A percentile compares a stretch with the other conserved stretches of the same genome.
phyloP scores from a whole-genome alignment of 2,329 filamentous ascomycete species.

The Apiospora marii region DNA sequence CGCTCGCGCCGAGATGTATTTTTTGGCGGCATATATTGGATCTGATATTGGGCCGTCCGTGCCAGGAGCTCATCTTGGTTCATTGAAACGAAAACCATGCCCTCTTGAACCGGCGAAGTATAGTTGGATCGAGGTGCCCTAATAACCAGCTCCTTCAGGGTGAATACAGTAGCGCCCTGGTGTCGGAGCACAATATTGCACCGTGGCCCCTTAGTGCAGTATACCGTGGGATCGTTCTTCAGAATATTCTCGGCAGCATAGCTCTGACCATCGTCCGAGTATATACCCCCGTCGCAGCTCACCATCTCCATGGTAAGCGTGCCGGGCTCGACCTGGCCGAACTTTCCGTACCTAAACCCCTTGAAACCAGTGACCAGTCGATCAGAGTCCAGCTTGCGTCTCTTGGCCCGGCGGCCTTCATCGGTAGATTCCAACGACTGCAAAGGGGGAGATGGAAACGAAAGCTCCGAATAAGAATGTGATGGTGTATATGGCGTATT shows the following conservation, averaged over 20 bases:
- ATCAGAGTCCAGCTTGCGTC: slow-evolving; percentile 75
- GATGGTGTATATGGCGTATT: slow-evolving; percentile 30
- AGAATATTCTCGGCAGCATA: slow-evolving; percentile 84
- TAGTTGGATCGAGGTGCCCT: slow-evolving; percentile 83
- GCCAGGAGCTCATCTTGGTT: slow-evolving; percentile 76
- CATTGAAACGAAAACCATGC: slow-evolving; percentile 93
- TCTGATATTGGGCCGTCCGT: slow-evolving; percentile 77
- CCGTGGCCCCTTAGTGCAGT: slow-evolving; percentile 86
- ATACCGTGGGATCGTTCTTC: slow-evolving; percentile 82
- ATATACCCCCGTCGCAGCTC: slow-evolving; percentile 85
- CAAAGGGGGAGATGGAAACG: slow-evolving; percentile 37
- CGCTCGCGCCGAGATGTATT: slow-evolving; percentile 38
- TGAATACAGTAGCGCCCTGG: slow-evolving; percentile 81
- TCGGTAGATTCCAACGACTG: slow-evolving; percentile 38
- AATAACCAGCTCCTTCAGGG: slow-evolving; percentile 84
- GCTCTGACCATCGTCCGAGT: slow-evolving; percentile 63
- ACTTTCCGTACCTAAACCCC: slow-evolving; percentile 82
- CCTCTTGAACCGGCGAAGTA: slow-evolving; percentile 90
- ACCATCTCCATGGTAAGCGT: slow-evolving; percentile 85
- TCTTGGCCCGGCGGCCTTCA: slow-evolving; percentile 63
- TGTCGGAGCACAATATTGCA: slow-evolving; percentile 90
- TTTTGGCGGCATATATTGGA: slow-evolving; percentile 63
- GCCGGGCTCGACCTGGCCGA: slow-evolving; percentile 86
- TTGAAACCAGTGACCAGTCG: slow-evolving; percentile 56
- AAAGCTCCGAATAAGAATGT: slow-evolving; percentile 35